A percentile compares a stretch with the other conserved stretches of the same genome.
Evolutionary conservation across 164 flowering plant genomes (phyloP).

Genomic region (Aristolochia fimbriata): DNA sequence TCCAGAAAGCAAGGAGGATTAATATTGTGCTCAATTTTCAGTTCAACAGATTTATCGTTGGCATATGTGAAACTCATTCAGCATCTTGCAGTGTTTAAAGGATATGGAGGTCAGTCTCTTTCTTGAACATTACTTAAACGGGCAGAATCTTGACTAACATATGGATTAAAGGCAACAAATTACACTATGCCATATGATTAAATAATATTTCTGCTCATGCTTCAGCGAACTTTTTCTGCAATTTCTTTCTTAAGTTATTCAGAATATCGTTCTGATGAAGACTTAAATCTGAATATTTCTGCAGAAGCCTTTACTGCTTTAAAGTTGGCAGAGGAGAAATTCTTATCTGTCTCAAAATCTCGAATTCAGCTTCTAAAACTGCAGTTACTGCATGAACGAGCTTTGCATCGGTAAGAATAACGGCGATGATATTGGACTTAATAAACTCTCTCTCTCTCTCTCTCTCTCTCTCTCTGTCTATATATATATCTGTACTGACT

Average conservation of each 20-base stretch:
- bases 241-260: too few relatives aligned
- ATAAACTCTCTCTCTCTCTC: background rate
- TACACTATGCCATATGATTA: too few relatives aligned
- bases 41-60: conserved; percentile 64
- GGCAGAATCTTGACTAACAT: too few relatives aligned
- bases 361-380: conserved; percentile 58
- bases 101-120: conserved; percentile 64
- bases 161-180: too few relatives aligned
- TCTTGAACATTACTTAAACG: background rate
- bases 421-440: background rate
- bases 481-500: background rate
- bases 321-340: conserved; percentile 67
- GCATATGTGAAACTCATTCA: conserved; percentile 83
- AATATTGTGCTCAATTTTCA: conserved; percentile 17
- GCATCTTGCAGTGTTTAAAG: conserved; percentile 72
- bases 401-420: conserved; percentile 54
- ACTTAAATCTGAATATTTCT: conserved; percentile 16
- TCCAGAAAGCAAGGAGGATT: background rate
- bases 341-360: conserved; percentile 57
- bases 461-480: background rate
- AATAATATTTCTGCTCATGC: conserved; percentile 4
- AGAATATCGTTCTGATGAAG: conserved; percentile 9
- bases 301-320: conserved; percentile 84
- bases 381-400: conserved; percentile 83
- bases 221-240: conserved; percentile 67